Percentiles rank a stretch among this genome's conserved stretches.
Conservation (phyloP, 2,329 filamentous ascomycete species). For the Ceratocystis lukuohia region DNA sequence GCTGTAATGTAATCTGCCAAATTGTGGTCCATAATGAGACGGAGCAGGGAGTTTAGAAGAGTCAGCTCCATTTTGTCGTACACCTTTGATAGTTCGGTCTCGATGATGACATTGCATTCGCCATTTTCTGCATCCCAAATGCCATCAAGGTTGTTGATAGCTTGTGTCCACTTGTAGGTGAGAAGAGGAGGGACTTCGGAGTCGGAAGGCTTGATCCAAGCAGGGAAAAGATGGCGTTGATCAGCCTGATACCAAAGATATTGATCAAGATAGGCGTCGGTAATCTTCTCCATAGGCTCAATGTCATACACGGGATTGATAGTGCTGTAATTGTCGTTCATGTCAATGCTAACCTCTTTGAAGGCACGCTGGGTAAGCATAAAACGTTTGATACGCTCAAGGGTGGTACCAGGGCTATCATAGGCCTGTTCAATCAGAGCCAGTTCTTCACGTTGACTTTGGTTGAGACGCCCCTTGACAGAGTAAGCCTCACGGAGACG, state of each 20-base stretch:
- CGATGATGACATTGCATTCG: slow-evolving; percentile 97
- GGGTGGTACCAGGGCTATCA: slow-evolving; percentile 87
- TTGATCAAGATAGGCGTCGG: slow-evolving; percentile 94
- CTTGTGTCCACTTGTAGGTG: slow-evolving; percentile 98
- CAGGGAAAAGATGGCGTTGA: slow-evolving; percentile 89
- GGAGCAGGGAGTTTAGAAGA: slow-evolving; percentile 78
- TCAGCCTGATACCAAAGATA: slow-evolving; percentile 99
- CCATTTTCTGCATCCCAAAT: slow-evolving; percentile 92
- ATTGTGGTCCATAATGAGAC: slow-evolving; percentile 98
- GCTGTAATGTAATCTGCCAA: slow-evolving; percentile 97
- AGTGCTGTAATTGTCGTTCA: slow-evolving; percentile 99
- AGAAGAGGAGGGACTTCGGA: slow-evolving; percentile 90
- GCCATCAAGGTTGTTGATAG: slow-evolving; percentile 92
- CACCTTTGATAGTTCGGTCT: slow-evolving; percentile 96
- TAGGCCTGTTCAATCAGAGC: slow-evolving; percentile 97
- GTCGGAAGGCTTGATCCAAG: slow-evolving; percentile 98
- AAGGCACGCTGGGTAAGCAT: slow-evolving; percentile 92
- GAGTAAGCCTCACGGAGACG: slow-evolving; percentile 90
- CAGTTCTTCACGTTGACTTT: slow-evolving; percentile 92
- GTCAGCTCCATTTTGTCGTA: slow-evolving; percentile 99
- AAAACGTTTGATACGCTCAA: slow-evolving; percentile 95
- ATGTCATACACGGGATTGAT: slow-evolving; percentile 99
- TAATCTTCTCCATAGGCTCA: slow-evolving; percentile 98
- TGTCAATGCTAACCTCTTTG: slow-evolving; percentile 98
- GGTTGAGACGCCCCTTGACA: slow-evolving; percentile 90